Percentiles rank a stretch among this genome's conserved stretches.
Evolutionary conservation across 2,329 filamentous ascomycete species (phyloP).

Genomic region (Volutella citrinella): DNA sequence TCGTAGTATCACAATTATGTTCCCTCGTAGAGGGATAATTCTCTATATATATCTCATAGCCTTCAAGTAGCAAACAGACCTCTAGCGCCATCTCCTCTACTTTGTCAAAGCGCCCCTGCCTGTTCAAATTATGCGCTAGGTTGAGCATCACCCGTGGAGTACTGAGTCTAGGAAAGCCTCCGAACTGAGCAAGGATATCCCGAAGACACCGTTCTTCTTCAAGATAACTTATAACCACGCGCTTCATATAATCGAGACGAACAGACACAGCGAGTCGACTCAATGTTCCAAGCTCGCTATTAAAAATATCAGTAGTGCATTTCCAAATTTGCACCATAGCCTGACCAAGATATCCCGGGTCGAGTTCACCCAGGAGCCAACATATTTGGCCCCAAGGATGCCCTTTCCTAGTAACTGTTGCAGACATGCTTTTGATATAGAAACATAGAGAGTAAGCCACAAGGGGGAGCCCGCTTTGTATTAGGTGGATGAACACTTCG

Average conservation of each 20-base stretch:
- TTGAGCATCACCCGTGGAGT: no score
- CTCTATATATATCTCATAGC: no score
- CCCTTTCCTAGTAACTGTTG: not conserved
- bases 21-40: no score
- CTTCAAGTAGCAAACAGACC: no score
- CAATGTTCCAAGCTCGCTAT: not conserved
- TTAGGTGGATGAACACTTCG: constrained; percentile 1
- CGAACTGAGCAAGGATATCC: no score
- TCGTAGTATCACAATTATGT: no score
- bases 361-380: not conserved
- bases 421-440: no score
- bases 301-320: constrained; percentile 1
- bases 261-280: not conserved
- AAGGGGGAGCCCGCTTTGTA: not conserved
- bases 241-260: constrained; percentile 2
- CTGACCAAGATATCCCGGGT: not conserved
- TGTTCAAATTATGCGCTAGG: no score
- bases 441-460: no score
- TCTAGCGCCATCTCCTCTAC: no score
- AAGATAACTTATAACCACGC: not conserved
- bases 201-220: not conserved
- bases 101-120: no score
- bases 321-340: not conserved
- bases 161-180: no score
- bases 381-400: constrained; percentile 1